Base-by-base conservation (phyloP, 495 filamentous ascomycete species). In the Neurospora cerealis region DNA sequence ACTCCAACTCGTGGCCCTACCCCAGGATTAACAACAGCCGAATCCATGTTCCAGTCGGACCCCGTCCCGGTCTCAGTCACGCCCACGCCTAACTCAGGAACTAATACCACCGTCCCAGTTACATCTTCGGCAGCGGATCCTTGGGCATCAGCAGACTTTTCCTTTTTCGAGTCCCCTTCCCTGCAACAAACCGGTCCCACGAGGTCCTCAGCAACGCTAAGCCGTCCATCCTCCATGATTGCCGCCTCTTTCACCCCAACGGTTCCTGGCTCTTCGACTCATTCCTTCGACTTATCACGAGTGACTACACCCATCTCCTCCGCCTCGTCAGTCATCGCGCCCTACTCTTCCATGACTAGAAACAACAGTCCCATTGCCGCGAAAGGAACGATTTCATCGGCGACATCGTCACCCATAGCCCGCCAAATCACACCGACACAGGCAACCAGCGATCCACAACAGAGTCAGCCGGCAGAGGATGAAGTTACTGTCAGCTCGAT, bases 121-220 rank as follows among this genome's bases (percentile, higher is more conserved):
- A 37, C 24, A 19, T 37, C 44, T 38, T 24, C 24, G 13, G 10
- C 42, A 13, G 39, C 69, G 19, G 77, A 83, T 70, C 78, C 82
- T 17, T 85, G 83, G 81, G 75, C 77, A 9, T 72, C 76, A 24
- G 80, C 79, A 32, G 81, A 83, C 73, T 79, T 84, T 48, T 83
- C 83, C 4, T 72, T 81, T n/a, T 85, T 83, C 39, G 82, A 82
- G 37, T 74, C 78, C 37, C 74, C 79, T 15, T 66, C 54, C 28
- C 54, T 6, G 15, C 54, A 66, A 36, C 54, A 66, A 36, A 66
- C 28, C 17, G 15, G 54, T 66, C 42, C 71, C 37, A n/a, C 71
- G 10, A 75, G 72, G 41, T 40, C 34, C 42, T 60, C 34, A 24
- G 37, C 21, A n/a, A 11, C 17, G 28, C 24, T 44, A 21, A 69